Evolutionary conservation across 2,329 filamentous ascomycete genomes (phyloP), one percentile per base, ranked within the genome.

Genomic region (Oidium heveae): DNA sequence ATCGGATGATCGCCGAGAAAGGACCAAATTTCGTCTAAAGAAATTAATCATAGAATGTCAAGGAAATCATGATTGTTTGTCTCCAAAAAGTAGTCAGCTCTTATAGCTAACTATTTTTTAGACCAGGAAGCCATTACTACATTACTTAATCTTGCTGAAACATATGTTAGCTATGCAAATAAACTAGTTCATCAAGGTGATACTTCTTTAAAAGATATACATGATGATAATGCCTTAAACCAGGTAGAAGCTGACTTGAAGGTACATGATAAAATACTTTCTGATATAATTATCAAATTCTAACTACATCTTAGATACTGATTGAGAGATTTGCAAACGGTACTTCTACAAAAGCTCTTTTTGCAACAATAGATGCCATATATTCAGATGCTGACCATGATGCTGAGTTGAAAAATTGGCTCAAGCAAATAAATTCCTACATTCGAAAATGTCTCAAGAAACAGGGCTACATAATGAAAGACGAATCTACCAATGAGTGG

Each of bases 1-100:
- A 69, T 88, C 91, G 0, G 72, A 89, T 68, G 88, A 96, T 67
- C 86, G 91, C 57, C 86, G 88, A 57, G 87, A 96, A 8, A 87
- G 94, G 72, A 82, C 81, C 55, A 81, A 95, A 62, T 94, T 80
- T 76, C 84, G 91, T 39, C 70, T 98, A 60, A 98, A 89, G 79
- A 96, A 96, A 78, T 94, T 96, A 84, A 72, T 98, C 41, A 80
- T 95, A 49, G 91, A 98, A 69, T 87, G 94, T 62, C 91, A 98
- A 70, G 85, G 89, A 55, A 91, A 96, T 65, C 78, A 85, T 56
- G 89, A 98, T 63, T 98, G 76, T 79, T 68, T 66, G 74, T 69
- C 39, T 28, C 33, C 37, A n/a, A 39, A 39, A 39, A 39, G n/a
- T 16, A n/a, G 2, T n/a, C 37, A n/a, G 2, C 37, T 16, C 13